These are phyloP conservation scores for Ambrosia artemisiifolia DNA, from an alignment of 129 eudicot genomes.

Conservation along the genomic window DNA sequence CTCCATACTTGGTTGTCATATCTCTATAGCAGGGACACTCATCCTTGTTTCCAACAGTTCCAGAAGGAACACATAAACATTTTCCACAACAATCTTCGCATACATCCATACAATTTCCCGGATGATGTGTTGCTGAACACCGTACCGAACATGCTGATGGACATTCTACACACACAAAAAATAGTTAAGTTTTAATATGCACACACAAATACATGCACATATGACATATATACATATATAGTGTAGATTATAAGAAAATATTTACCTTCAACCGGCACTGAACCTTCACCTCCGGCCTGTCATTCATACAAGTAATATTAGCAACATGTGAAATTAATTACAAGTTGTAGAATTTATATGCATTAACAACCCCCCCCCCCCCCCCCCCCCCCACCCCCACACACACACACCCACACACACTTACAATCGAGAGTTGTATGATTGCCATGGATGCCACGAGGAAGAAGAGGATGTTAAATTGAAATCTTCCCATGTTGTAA, in stretches of 20 bases:
- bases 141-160: slow-evolving; percentile 20
- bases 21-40: slow-evolving; percentile 34
- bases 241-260: neutral
- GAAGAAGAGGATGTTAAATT: slow-evolving; percentile 7
- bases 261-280: slow-evolving; percentile 2
- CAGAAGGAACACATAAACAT: slow-evolving; percentile 30
- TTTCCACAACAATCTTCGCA: slow-evolving; percentile 27
- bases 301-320: neutral
- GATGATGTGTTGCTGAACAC: slow-evolving; percentile 25
- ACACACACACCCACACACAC: neutral
- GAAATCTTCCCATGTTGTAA: slow-evolving; percentile 11
- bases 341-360: neutral
- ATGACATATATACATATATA: neutral
- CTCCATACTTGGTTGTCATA: slow-evolving; percentile 17
- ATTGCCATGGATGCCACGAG: slow-evolving; percentile 19
- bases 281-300: slow-evolving; percentile 26
- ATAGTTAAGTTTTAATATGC: neutral
- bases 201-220: neutral
- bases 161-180: slow-evolving; percentile 15
- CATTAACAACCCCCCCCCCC: too few species aligned
- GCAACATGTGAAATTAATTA: neutral
- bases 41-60: slow-evolving; percentile 21
- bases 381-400: too few species aligned
- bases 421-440: slow-evolving; percentile 13
- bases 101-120: slow-evolving; percentile 24